phyloP scores from a whole-genome alignment of 2,329 filamentous ascomycete genomes.

The Aspergillus chevalieri region DNA sequence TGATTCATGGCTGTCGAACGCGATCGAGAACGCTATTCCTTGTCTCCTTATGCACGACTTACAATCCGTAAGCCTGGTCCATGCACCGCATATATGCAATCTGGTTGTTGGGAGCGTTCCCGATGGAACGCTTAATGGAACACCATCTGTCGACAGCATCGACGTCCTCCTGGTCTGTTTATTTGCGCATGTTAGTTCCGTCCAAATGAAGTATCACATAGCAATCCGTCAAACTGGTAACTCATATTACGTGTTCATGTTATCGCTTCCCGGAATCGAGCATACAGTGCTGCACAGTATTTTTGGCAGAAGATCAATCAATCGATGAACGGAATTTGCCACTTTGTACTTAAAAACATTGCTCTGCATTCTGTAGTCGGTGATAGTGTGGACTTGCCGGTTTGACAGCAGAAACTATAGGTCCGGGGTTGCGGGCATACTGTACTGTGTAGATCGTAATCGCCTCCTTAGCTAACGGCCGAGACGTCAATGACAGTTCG shows the following conservation, averaged over 20 bases:
- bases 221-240: background rate
- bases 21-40: background rate
- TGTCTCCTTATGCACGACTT: background rate
- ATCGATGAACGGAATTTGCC: background rate
- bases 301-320: background rate
- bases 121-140: background rate
- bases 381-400: background rate
- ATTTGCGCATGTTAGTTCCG: background rate
- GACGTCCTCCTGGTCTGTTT: background rate
- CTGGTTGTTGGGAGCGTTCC: background rate
- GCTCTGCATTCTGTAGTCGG: background rate
- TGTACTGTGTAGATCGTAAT: background rate
- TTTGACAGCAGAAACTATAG: background rate
- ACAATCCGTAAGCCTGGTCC: too few species aligned
- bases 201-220: background rate
- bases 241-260: background rate
- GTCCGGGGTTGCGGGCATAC: background rate
- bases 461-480: background rate
- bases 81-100: too few species aligned
- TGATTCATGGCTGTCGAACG: background rate
- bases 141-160: background rate
- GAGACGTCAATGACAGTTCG: background rate
- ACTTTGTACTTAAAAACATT: background rate
- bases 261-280: background rate
- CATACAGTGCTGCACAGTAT: background rate